Conservation (phyloP, 2,329 filamentous ascomycete species). For the Paecilomyces formosus region DNA sequence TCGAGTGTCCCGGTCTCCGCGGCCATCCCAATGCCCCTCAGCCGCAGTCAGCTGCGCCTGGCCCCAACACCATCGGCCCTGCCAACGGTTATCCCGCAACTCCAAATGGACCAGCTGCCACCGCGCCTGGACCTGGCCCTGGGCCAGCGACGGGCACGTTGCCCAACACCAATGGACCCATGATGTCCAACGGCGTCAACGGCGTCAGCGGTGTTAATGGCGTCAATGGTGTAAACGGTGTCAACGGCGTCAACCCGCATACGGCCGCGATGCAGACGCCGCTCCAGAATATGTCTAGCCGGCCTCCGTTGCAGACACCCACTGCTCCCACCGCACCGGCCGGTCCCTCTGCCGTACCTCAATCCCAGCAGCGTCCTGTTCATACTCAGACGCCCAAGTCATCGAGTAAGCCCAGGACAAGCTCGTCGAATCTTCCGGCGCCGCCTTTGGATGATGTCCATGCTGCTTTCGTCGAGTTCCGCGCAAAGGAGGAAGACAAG, state of each 20-base stretch:
- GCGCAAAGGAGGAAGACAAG: slow-evolving; percentile 41
- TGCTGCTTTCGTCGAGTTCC: slow-evolving; percentile 42
- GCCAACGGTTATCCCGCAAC: slow-evolving; percentile 38
- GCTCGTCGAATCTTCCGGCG: slow-evolving; percentile 35
- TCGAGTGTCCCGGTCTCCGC: slow-evolving; percentile 42
- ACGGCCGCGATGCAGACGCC: slow-evolving; percentile 36
- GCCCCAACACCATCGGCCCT: slow-evolving; percentile 32
- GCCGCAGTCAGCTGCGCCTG: slow-evolving; percentile 29
- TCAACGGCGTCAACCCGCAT: slow-evolving; percentile 37
- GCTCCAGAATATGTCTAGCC: slow-evolving; percentile 31
- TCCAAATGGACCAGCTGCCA: slow-evolving; percentile 29
- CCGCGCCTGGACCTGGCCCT: slow-evolving; percentile 23
- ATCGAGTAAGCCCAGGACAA: slow-evolving; percentile 25
- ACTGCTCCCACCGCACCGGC: slow-evolving; percentile 22
- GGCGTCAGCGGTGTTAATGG: too few relatives aligned
- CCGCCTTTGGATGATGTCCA: slow-evolving; percentile 43
- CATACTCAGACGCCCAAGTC: slow-evolving; percentile 30
- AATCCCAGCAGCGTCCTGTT: slow-evolving; percentile 24
- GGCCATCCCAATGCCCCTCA: slow-evolving; percentile 38
- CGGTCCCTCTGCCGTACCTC: slow-evolving; percentile 21
- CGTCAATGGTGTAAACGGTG: slow-evolving; percentile 18
- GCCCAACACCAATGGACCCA: slow-evolving; percentile 34
- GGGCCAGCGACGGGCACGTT: slow-evolving; percentile 25
- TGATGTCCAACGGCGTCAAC: slow-evolving; percentile 39
- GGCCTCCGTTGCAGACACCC: slow-evolving; percentile 32